phyloP scores from a whole-genome alignment of 2,329 filamentous ascomycete species.

The Epichloe bromicola region DNA sequence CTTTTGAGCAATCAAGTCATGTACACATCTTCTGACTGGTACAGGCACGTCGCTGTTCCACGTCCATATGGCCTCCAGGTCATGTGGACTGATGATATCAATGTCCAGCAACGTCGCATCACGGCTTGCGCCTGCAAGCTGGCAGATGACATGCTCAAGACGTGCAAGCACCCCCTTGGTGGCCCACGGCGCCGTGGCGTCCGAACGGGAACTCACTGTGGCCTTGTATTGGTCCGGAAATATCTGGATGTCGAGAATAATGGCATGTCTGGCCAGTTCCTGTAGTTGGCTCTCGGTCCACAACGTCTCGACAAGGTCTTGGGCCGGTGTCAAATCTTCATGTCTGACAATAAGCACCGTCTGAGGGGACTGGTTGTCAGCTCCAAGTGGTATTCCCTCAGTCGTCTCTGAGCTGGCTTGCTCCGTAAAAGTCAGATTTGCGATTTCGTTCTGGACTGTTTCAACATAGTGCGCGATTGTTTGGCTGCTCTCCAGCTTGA shows the following conservation, averaged over 20 bases:
- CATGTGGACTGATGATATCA: conserved; percentile 4
- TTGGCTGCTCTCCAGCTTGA: not conserved
- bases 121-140: not conserved
- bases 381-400: not conserved
- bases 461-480: not conserved
- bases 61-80: conserved; percentile 31
- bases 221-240: not conserved
- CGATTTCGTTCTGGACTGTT: not conserved
- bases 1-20: conserved; percentile 30
- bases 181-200: not conserved
- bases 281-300: not conserved
- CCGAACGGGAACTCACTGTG: not conserved
- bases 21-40: conserved; percentile 29
- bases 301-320: not conserved
- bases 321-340: not conserved
- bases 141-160: not conserved
- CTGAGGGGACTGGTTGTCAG: not conserved
- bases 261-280: not conserved
- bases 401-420: not conserved
- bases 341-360: not conserved
- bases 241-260: not conserved
- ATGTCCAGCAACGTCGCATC: not conserved
- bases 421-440: not conserved
- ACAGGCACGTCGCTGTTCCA: conserved; percentile 32
- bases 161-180: not conserved